Percentiles rank a stretch among this genome's conserved stretches.
Conservation (phyloP, 139 green algal genomes). For the Yamagishiella unicocca region DNA sequence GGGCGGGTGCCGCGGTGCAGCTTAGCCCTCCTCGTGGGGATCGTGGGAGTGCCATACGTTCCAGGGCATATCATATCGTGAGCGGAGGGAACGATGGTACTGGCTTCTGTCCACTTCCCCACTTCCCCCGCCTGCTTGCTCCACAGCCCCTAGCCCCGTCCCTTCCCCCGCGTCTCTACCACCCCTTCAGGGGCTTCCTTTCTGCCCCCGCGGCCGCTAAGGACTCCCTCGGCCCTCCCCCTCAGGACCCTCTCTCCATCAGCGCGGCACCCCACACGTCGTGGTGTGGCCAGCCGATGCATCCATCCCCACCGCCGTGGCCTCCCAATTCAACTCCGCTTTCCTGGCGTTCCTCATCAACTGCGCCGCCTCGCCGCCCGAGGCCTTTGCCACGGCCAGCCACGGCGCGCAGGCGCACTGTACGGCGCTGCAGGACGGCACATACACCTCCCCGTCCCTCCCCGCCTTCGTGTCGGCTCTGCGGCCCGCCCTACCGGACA, state of each 20-base stretch:
- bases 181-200: too few relatives aligned
- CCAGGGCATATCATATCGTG: too few relatives aligned
- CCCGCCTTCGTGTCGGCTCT: conserved; percentile 60
- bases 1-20: too few relatives aligned
- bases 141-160: neutral
- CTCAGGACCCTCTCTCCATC: conserved; percentile 43
- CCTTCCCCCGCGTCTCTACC: too few relatives aligned
- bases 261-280: conserved; percentile 54
- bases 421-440: conserved; percentile 4
- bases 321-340: conserved; percentile 73
- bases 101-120: too few relatives aligned
- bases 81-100: neutral
- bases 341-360: conserved; percentile 77
- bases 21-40: too few relatives aligned
- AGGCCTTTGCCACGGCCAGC: conserved; percentile 79
- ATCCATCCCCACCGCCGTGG: conserved; percentile 52
- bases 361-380: conserved; percentile 54
- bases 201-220: neutral
- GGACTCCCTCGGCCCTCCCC: neutral
- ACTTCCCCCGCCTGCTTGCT: too few relatives aligned
- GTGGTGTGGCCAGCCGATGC: conserved; percentile 67
- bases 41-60: too few relatives aligned
- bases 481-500: conserved; percentile 70
- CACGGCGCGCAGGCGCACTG: conserved; percentile 55
- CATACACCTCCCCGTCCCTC: conserved; percentile 46